Conservation (phyloP, 192 early-diverging fungal genomes). For the Backusella australiensis region DNA sequence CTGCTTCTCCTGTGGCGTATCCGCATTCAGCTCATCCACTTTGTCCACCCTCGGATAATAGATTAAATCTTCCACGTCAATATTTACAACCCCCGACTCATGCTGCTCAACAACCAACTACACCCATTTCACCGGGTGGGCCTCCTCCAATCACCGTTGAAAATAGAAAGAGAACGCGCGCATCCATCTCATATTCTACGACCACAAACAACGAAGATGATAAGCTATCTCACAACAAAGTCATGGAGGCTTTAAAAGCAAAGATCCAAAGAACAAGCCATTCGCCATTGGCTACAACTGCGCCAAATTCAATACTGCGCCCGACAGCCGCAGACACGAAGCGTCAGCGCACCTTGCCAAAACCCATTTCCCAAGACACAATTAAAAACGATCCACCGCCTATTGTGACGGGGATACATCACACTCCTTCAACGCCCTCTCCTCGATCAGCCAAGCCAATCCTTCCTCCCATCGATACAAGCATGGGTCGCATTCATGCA, state of each 20-base stretch:
- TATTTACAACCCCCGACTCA: slow-evolving; percentile 6
- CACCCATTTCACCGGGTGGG: slow-evolving; percentile 14
- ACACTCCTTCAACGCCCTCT: slow-evolving; percentile 16
- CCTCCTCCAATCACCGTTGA: not conserved
- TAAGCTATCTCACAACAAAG: slow-evolving; percentile 26
- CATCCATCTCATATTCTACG: slow-evolving; percentile 4
- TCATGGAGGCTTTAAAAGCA: slow-evolving; percentile 38
- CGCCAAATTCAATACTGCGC: not conserved
- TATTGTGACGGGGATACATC: not conserved
- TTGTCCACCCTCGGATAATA: slow-evolving; percentile 15
- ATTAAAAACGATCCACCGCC: not conserved
- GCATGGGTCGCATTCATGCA: slow-evolving; percentile 18
- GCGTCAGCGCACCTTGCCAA: slow-evolving; percentile 11
- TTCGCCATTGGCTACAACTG: not conserved
- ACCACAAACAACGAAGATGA: slow-evolving; percentile 4
- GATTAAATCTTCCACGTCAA: slow-evolving; percentile 8
- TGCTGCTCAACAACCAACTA: slow-evolving; percentile 12
- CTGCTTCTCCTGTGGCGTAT: slow-evolving; percentile 21
- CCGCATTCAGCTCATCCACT: slow-evolving; percentile 34
- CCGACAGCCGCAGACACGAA: not conserved
- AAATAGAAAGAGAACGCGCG: not conserved
- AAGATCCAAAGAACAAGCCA: slow-evolving; percentile 31
- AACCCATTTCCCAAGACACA: not conserved
- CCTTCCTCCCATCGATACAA: slow-evolving; percentile 36
- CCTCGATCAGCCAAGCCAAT: slow-evolving; percentile 34